phyloP scores from a whole-genome alignment of 345 rosid species.

The Populus nigra region DNA sequence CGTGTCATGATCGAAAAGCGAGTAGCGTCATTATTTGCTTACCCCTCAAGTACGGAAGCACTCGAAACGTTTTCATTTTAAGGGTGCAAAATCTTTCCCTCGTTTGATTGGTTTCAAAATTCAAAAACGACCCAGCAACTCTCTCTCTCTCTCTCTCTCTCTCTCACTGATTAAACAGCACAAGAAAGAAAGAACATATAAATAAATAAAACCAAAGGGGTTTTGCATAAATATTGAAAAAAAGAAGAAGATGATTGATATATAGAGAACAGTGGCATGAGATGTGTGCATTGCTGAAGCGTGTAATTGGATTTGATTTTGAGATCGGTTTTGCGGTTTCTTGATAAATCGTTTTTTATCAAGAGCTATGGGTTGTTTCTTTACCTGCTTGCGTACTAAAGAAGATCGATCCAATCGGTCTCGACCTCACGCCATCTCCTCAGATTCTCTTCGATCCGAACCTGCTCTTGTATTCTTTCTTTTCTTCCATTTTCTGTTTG shows the following conservation, averaged over 20 bases:
- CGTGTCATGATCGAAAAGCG: neutral
- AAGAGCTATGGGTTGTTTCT: conserved; percentile 73
- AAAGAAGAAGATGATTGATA: conserved; percentile 4
- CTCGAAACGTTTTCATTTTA: neutral
- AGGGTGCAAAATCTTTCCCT: conserved; percentile 33
- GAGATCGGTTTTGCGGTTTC: conserved; percentile 34
- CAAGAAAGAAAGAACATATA: neutral
- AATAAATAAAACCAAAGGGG: neutral
- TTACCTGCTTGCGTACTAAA: conserved; percentile 64
- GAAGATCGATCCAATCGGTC: conserved; percentile 29
- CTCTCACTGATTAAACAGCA: neutral
- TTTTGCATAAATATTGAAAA: neutral
- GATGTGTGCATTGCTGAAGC: conserved; percentile 42
- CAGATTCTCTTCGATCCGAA: conserved; percentile 30
- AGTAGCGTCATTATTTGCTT: neutral
- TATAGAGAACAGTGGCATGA: conserved; percentile 30
- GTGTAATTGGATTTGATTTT: conserved; percentile 27
- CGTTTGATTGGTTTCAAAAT: conserved; percentile 40
- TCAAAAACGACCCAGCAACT: conserved; percentile 36
- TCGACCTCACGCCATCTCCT: conserved; percentile 24
- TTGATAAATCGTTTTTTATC: conserved; percentile 32
- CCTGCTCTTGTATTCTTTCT: conserved; percentile 26
- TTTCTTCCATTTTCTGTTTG: conserved; percentile 11
- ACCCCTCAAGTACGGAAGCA: neutral
- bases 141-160: conserved; percentile 11